Evolutionary conservation across 306 rosid genomes (phyloP).

Genomic region (Corylus avellana): DNA sequence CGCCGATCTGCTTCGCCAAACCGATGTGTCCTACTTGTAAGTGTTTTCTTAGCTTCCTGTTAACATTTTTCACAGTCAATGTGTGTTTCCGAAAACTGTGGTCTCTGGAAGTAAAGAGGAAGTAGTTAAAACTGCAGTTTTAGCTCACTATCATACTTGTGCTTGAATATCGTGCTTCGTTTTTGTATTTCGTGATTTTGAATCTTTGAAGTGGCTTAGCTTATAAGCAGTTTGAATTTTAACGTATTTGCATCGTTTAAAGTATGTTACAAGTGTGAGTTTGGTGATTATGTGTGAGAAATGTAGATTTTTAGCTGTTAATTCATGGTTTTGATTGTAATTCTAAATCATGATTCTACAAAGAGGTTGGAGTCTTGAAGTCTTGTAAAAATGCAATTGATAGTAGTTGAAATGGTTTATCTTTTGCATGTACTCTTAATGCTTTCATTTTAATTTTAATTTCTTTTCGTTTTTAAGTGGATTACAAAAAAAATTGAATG

Average conservation of each 20-base stretch:
- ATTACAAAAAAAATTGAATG: neutral
- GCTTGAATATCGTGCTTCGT: neutral
- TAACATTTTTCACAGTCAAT: constrained; percentile 10
- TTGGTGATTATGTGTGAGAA: neutral
- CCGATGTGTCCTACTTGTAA: constrained; percentile 93
- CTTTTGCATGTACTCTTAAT: neutral
- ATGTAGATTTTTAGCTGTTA: neutral
- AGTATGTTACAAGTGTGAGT: neutral
- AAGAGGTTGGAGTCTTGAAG: neutral
- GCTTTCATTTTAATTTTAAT: neutral
- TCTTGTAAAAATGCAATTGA: neutral
- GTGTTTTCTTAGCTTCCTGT: constrained; percentile 20
- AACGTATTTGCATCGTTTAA: neutral
- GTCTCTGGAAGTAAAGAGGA: constrained; percentile 19
- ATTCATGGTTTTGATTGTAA: neutral
- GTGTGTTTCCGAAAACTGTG: constrained; percentile 24
- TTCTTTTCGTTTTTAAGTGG: neutral
- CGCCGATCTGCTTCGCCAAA: constrained; percentile 77
- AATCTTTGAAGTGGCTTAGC: constrained; percentile 12
- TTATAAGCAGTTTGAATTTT: neutral
- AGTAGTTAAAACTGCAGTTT: constrained; percentile 12
- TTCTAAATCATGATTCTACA: neutral
- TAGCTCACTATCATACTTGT: neutral
- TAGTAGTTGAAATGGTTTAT: constrained; percentile 4
- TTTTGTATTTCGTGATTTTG: neutral